Evolutionary conservation across 257 asterid genomes (phyloP).

Genomic region (Penstemon barbatus): DNA sequence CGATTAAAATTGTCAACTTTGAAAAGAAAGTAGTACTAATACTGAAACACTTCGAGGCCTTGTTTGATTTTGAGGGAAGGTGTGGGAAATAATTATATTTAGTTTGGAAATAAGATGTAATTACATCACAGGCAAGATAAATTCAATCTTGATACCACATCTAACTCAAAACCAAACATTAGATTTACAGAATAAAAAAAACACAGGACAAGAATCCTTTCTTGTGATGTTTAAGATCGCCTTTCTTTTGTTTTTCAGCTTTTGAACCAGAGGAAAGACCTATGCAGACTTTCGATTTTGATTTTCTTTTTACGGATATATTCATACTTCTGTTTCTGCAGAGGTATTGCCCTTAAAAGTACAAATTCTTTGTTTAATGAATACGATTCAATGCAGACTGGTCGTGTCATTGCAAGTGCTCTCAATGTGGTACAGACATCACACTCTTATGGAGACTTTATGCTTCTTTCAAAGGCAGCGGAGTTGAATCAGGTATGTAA

Average conservation of each 20-base stretch:
- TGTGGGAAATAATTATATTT: background rate
- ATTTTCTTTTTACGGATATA: background rate
- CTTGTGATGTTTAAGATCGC: background rate
- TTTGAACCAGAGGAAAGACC: background rate
- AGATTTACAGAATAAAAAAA: background rate
- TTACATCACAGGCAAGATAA: too few relatives aligned
- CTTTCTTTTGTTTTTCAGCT: conserved; percentile 12
- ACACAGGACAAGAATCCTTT: background rate
- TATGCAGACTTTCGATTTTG: background rate
- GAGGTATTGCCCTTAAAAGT: background rate
- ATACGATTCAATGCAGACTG: conserved; percentile 59
- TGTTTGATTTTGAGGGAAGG: background rate
- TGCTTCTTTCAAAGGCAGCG: conserved; percentile 79
- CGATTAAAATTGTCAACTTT: background rate
- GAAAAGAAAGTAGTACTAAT: background rate
- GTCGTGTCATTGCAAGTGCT: conserved; percentile 68
- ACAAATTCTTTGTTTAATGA: conserved; percentile 19
- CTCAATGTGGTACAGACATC: conserved; percentile 86
- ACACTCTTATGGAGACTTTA: conserved; percentile 75
- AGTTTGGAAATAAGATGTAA: background rate
- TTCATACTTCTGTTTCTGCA: background rate
- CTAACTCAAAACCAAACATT: background rate
- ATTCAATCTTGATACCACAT: background rate
- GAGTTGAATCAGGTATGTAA: conserved; percentile 67
- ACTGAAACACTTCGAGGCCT: background rate